These are phyloP conservation scores for Incumbomyces delicatus DNA, from an alignment of 2,329 filamentous ascomycete species.

Conservation along the genomic window DNA sequence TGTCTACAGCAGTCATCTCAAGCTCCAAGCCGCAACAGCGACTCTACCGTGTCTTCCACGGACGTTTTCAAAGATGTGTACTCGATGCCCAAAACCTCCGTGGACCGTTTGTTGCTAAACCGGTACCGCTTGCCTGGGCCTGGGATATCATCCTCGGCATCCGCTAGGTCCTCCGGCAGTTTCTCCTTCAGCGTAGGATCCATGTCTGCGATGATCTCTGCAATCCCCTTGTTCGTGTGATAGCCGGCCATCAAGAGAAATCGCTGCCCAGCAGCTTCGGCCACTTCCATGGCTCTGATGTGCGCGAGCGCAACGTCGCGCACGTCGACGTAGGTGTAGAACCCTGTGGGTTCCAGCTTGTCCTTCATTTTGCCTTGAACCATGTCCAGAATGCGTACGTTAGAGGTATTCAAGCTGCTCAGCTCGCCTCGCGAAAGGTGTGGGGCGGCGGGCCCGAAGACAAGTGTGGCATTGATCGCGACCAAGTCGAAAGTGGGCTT, in stretches of 20 bases:
- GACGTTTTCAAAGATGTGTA: not conserved
- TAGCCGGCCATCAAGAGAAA: constrained; percentile 11
- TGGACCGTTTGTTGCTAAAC: not conserved
- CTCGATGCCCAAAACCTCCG: not conserved
- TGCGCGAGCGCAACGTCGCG: constrained; percentile 14
- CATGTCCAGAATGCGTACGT: constrained; percentile 7
- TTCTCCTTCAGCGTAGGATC: constrained; percentile 24
- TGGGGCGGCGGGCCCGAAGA: constrained; percentile 2
- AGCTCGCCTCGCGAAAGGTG: not conserved
- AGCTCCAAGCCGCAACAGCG: not conserved
- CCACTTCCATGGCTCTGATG: constrained; percentile 11
- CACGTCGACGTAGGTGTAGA: constrained; percentile 13
- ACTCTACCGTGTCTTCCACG: not conserved
- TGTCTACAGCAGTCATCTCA: too few species aligned
- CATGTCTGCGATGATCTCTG: constrained; percentile 7
- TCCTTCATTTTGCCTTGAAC: constrained; percentile 17
- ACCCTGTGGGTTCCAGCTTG: not conserved
- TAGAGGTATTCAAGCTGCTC: not conserved
- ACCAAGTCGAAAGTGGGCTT: constrained; percentile 13
- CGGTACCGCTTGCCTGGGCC: not conserved
- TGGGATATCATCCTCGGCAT: not conserved
- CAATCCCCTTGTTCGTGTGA: constrained; percentile 8
- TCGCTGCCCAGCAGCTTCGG: constrained; percentile 7
- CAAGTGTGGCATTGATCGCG: not conserved
- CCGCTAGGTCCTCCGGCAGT: constrained; percentile 22